A percentile compares a stretch with the other conserved stretches of the same genome.
phyloP scores from a whole-genome alignment of 1,284 basidiomycete genomes.

The Rhodotorula sp. region DNA sequence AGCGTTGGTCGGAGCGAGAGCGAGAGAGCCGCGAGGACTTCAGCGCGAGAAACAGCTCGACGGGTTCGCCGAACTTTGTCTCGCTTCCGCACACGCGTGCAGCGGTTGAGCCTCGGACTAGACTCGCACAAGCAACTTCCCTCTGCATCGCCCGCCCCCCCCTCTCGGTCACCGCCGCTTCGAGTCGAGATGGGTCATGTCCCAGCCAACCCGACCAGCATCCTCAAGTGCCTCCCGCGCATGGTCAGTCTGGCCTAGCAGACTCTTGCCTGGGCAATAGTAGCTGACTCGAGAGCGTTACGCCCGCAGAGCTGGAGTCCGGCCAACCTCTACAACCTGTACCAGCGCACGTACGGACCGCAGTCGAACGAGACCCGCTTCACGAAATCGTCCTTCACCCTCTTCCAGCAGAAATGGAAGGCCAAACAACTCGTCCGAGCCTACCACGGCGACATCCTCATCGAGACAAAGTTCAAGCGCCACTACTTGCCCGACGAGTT shows the following conservation, averaged over 20 bases:
- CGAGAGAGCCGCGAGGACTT: no score
- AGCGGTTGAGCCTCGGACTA: neutral
- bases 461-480: slow-evolving; percentile 87
- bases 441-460: slow-evolving; percentile 95
- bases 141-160: neutral
- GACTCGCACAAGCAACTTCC: neutral
- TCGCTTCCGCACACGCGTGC: no score
- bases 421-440: slow-evolving; percentile 86
- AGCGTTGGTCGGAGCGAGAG: neutral
- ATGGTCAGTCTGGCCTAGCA: slow-evolving; percentile 25
- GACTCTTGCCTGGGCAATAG: neutral
- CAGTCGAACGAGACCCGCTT: slow-evolving; percentile 55
- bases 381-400: slow-evolving; percentile 69
- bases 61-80: no score
- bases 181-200: slow-evolving; percentile 24
- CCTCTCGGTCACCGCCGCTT: neutral
- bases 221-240: slow-evolving; percentile 34
- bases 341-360: slow-evolving; percentile 60
- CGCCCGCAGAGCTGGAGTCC: slow-evolving; percentile 72
- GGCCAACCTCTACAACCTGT: slow-evolving; percentile 75
- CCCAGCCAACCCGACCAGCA: slow-evolving; percentile 29
- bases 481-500: slow-evolving; percentile 88
- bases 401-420: slow-evolving; percentile 90
- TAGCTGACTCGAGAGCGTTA: neutral
- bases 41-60: no score